These are phyloP conservation scores for Xanthoceras sorbifolium DNA, from an alignment of 345 rosid genomes.

Conservation along the genomic window DNA sequence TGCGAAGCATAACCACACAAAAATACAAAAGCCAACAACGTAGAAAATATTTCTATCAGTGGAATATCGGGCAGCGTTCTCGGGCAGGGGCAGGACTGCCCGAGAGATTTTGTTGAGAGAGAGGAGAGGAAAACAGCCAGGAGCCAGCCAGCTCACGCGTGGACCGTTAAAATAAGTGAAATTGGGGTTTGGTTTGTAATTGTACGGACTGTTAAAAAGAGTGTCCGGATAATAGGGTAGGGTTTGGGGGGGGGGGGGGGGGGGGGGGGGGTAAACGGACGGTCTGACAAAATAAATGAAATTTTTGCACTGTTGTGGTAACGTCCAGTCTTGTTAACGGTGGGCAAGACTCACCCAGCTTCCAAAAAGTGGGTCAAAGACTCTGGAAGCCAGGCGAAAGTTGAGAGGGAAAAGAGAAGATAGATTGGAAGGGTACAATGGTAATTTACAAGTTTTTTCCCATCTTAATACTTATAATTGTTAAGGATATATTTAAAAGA, in stretches of 20 bases:
- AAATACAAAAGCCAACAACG: not conserved
- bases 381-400: not conserved
- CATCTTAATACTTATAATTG: no score
- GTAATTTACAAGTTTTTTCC: not conserved
- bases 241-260: no score
- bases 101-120: not conserved
- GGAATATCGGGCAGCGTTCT: conserved; percentile 8
- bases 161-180: no score
- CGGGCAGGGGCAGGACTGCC: not conserved
- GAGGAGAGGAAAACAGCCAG: not conserved
- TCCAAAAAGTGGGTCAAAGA: not conserved
- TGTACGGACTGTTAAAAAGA: not conserved
- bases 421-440: not conserved
- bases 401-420: not conserved
- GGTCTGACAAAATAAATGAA: not conserved
- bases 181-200: not conserved
- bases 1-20: conserved; percentile 24
- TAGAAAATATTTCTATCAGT: not conserved
- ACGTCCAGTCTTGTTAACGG: not conserved
- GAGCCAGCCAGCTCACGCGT: not conserved
- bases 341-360: not conserved
- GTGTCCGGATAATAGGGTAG: not conserved
- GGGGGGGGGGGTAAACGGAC: not conserved
- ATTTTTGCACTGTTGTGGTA: not conserved
- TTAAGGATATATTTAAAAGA: no score